phyloP scores from a whole-genome alignment of 352 stramenopile species.

The Phytophthora nicotianae region DNA sequence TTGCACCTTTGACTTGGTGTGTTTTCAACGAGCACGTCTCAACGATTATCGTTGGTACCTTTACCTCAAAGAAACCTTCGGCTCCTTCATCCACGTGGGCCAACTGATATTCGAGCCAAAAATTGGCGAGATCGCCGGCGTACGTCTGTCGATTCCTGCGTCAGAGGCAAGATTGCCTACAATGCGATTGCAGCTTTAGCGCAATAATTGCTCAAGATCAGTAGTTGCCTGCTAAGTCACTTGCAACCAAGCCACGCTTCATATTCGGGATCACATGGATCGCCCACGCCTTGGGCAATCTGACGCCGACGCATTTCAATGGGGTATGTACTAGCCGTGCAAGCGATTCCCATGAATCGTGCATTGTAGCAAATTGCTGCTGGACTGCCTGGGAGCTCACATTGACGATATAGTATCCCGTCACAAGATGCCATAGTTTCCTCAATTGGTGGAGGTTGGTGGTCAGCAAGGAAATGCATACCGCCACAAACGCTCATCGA shows the following conservation, averaged over 20 bases:
- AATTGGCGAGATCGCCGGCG: constrained; percentile 53
- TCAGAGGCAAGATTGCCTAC: constrained; percentile 20
- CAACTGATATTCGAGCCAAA: constrained; percentile 55
- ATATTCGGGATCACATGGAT: constrained; percentile 13
- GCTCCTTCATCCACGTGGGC: constrained; percentile 41
- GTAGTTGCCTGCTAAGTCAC: constrained; percentile 1
- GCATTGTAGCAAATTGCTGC: constrained; percentile 32
- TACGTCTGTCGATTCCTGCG: constrained; percentile 20
- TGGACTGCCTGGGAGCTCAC: background rate
- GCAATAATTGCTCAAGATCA: background rate
- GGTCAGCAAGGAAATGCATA: background rate
- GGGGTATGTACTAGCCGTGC: constrained; percentile 15
- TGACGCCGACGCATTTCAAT: background rate
- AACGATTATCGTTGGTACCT: constrained; percentile 58
- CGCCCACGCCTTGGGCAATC: constrained; percentile 1
- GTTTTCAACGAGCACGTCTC: constrained; percentile 53
- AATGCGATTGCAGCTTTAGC: constrained; percentile 27
- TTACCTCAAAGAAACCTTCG: constrained; percentile 61
- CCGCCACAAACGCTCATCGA: background rate
- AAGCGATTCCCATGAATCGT: constrained; percentile 29
- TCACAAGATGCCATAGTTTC: constrained; percentile 6
- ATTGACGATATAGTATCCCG: constrained; percentile 13
- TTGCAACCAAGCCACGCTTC: constrained; percentile 28
- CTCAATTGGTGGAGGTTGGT: background rate
- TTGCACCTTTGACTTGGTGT: constrained; percentile 55